Evolutionary conservation across 495 filamentous ascomycete genomes (phyloP), one percentile per base, ranked within the genome.

Genomic region (Jackrogersella multiformis): DNA sequence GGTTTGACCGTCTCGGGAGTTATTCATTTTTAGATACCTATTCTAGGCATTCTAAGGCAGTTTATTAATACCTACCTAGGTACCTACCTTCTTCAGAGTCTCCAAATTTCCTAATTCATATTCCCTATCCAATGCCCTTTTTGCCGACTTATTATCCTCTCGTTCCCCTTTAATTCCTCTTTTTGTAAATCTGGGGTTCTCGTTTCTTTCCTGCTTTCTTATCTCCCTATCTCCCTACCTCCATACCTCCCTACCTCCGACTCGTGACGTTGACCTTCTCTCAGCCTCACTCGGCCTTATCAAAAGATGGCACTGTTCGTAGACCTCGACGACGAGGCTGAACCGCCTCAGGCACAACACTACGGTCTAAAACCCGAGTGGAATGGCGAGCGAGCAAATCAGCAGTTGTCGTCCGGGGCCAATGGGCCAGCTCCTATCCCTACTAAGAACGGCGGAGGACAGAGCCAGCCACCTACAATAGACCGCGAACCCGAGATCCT

Each of bases 281-380:
- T 55, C 55, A 56, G 42, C 32, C 24, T 55, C 55, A 56, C 13
- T n/a, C n/a, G n/a, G n/a, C 45, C 8, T 36, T 32, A 21, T 55
- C 34, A 56, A 73, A n/a, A 63, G 49, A 90, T 90, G 88, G 88
- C 86, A 52, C 79, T 89, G 51, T 82, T 90, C 73, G 81, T 89
- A 70, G 86, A 90, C 71, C 77, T 90, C 52, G 87, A 85, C 49
- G 83, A 86, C 61, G 86, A 87, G 39, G 77, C 81, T 65, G 81
- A 84, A 44, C 76, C 80, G n/a, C 74, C 69, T 5, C 78, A 80
- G 48, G 55, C 64, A 53, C 67, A 79, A 57, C 68, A 71, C 70
- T 73, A 70, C 28, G 62, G 57, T 54, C 42, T 66, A 48, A 71
- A 68, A 24, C 68, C 70, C 28, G 69, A 70, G 58, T 71, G 69